Percentiles rank a stretch among this genome's conserved stretches.
phyloP scores from a whole-genome alignment of 768 basidiomycete species.

The Nevesoporus exiguus region DNA sequence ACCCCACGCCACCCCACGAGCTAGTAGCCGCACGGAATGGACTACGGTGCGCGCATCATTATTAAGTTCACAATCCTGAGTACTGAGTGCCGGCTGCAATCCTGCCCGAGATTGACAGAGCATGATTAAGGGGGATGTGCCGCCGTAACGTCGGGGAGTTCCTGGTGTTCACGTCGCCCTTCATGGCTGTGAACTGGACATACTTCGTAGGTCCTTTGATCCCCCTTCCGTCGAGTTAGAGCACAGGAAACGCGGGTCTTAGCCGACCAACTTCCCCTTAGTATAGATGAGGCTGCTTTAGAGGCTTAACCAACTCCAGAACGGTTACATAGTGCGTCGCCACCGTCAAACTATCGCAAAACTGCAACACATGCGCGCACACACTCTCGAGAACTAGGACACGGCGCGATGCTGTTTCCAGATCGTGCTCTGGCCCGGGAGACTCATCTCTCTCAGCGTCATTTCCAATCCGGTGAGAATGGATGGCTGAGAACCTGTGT shows the following conservation, averaged over 20 bases:
- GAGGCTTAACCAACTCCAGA: neutral
- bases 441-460: neutral
- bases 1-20: neutral
- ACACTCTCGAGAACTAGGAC: too few species aligned
- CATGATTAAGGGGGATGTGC: neutral
- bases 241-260: neutral
- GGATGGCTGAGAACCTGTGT: too few species aligned
- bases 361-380: neutral
- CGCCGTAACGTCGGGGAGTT: too few species aligned
- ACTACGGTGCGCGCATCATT: neutral
- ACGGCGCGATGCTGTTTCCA: neutral
- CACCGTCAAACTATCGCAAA: neutral
- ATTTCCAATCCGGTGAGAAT: too few species aligned
- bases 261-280: neutral
- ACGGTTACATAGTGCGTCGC: neutral
- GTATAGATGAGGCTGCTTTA: neutral
- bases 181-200: neutral
- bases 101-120: neutral
- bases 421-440: neutral
- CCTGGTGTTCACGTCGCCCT: neutral
- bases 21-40: neutral
- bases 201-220: neutral
- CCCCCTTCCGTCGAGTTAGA: neutral
- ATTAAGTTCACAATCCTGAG: neutral
- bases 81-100: neutral